These are phyloP conservation scores for Botrytis porri DNA, from an alignment of 2,329 filamentous ascomycete species.

Conservation along the genomic window DNA sequence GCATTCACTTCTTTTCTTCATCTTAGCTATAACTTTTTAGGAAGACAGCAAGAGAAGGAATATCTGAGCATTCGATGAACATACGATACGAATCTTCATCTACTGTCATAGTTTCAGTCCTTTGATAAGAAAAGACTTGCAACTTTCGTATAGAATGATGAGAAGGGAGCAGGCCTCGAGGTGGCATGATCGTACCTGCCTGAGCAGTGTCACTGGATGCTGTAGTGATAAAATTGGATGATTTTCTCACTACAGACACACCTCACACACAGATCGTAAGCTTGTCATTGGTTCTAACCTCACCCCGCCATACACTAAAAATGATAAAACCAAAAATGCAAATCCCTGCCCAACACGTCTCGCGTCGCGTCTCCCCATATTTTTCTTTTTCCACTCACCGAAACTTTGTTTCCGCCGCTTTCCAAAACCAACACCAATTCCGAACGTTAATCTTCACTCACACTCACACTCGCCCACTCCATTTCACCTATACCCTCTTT, in stretches of 20 bases:
- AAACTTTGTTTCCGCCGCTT: constrained; percentile 4
- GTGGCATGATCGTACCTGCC: not conserved
- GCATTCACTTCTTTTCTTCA: not conserved
- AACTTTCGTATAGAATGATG: not conserved
- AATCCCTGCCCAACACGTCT: constrained; percentile 14
- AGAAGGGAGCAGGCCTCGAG: not conserved
- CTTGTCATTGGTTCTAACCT: not conserved
- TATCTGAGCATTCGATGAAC: not conserved
- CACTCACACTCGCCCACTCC: not conserved
- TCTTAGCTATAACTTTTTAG: not conserved
- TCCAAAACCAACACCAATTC: not conserved
- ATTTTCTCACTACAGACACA: not conserved
- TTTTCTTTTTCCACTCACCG: constrained; percentile 16
- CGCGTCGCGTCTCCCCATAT: constrained; percentile 19
- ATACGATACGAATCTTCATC: not conserved
- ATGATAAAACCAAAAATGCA: not conserved
- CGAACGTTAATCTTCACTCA: not conserved
- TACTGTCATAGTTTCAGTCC: not conserved
- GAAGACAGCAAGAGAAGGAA: not conserved
- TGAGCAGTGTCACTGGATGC: not conserved
- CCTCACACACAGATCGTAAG: not conserved
- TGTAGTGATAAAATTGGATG: not conserved
- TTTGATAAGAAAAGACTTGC: not conserved
- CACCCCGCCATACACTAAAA: not conserved
- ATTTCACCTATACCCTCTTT: not conserved